These are phyloP conservation scores for Trypanosoma theileri DNA, from an alignment of 208 protist genomes.

Conservation along the genomic window DNA sequence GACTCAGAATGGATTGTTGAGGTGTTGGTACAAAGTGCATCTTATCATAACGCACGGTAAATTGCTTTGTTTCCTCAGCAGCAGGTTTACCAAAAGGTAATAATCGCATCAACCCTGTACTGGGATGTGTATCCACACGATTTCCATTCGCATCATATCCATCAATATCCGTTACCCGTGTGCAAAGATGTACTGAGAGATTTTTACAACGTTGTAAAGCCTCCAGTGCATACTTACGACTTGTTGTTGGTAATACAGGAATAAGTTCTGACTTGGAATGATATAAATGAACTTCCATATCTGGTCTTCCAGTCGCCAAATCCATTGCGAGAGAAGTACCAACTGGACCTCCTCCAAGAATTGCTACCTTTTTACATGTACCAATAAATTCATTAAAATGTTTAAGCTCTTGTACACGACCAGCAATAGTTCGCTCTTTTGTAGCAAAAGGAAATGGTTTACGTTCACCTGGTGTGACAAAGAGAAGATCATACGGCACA, in stretches of 20 bases:
- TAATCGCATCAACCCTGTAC: slow-evolving; percentile 10
- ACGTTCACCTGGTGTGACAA: slow-evolving; percentile 71
- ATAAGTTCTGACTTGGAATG: slow-evolving; percentile 65
- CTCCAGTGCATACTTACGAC: slow-evolving; percentile 57
- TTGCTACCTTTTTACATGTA: slow-evolving; percentile 72
- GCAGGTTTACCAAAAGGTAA: slow-evolving; percentile 21
- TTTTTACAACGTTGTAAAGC: slow-evolving; percentile 54
- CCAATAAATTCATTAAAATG: slow-evolving; percentile 75
- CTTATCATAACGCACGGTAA: slow-evolving; percentile 50
- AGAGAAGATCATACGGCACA: slow-evolving; percentile 82
- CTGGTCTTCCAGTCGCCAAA: slow-evolving; percentile 51
- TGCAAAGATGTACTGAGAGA: slow-evolving; percentile 49
- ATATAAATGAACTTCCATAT: slow-evolving; percentile 76
- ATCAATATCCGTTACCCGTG: slow-evolving; percentile 57
- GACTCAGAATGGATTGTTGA: slow-evolving; percentile 74
- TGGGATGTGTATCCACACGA: slow-evolving; percentile 3
- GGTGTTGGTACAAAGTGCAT: slow-evolving; percentile 40
- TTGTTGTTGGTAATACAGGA: slow-evolving; percentile 56
- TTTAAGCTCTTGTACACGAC: slow-evolving; percentile 71
- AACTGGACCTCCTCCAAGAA: slow-evolving; percentile 84
- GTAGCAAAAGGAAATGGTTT: slow-evolving; percentile 81
- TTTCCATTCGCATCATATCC: slow-evolving; percentile 32
- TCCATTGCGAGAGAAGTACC: slow-evolving; percentile 72
- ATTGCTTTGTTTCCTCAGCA: slow-evolving; percentile 32
- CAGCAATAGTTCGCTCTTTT: slow-evolving; percentile 67